phyloP scores from a whole-genome alignment of 2,329 filamentous ascomycete species.

The Arachnopeziza araneosa region DNA sequence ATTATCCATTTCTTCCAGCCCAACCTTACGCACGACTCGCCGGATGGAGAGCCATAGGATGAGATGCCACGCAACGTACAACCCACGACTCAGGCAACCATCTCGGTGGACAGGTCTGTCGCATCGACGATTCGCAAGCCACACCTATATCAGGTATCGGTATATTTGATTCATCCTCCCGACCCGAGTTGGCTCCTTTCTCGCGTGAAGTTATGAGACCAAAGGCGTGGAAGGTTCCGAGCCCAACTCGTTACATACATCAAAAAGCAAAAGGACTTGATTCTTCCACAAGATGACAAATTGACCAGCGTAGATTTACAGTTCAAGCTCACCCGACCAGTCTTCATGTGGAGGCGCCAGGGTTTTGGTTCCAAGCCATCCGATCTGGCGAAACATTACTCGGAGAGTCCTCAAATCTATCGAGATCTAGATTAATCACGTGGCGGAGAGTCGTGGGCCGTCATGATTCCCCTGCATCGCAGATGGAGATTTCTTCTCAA shows the following conservation, averaged over 20 bases:
- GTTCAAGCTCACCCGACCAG: not conserved
- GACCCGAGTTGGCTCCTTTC: not conserved
- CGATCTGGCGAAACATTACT: not conserved
- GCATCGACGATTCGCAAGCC: not conserved
- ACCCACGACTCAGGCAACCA: not conserved
- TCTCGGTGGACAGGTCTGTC: not conserved
- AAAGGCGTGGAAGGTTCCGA: too few species aligned
- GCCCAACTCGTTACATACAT: too few species aligned
- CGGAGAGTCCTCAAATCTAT: not conserved
- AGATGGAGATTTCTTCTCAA: not conserved
- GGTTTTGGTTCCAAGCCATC: not conserved
- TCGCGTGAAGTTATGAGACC: not conserved
- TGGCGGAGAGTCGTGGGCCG: not conserved
- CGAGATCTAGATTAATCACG: not conserved
- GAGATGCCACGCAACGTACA: not conserved
- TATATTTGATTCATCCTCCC: not conserved
- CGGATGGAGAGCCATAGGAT: not conserved
- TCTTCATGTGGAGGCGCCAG: not conserved
- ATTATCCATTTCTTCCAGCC: not conserved
- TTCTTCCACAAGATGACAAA: too few species aligned
- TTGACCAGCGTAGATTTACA: not conserved
- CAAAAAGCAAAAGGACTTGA: too few species aligned
- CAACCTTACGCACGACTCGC: not conserved
- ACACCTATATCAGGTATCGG: not conserved
- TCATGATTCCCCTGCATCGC: not conserved